These are phyloP conservation scores for Pisolithus marmoratus DNA, from an alignment of 768 basidiomycete genomes.

Conservation along the genomic window DNA sequence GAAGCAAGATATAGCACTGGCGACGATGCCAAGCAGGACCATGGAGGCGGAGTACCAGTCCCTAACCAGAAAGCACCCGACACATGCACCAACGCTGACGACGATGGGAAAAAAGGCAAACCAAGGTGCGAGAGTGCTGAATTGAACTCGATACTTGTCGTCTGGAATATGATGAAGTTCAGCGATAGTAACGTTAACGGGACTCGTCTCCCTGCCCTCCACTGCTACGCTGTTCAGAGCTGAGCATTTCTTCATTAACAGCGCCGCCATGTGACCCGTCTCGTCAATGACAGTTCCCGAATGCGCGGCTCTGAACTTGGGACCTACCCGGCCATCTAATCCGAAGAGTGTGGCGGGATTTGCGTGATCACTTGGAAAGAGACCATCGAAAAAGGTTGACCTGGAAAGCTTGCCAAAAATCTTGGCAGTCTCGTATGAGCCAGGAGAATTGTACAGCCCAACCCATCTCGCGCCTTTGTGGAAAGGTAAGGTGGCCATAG, in stretches of 20 bases:
- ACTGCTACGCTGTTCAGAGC: background rate
- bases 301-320: no score
- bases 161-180: constrained; percentile 7
- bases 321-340: constrained; percentile 16
- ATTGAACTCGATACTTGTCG: background rate
- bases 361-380: constrained; percentile 12
- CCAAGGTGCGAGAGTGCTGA: constrained; percentile 3
- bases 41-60: no score
- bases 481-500: background rate
- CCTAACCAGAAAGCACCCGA: constrained; percentile 16
- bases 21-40: no score
- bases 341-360: constrained; percentile 18
- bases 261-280: no score
- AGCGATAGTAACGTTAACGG: constrained; percentile 14
- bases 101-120: constrained; percentile 18
- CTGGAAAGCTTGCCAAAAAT: constrained; percentile 15
- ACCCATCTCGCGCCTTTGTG: background rate
- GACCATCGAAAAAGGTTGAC: constrained; percentile 13
- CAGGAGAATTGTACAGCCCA: constrained; percentile 8
- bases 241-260: no score
- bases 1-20: no score
- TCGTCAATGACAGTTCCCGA: no score
- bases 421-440: constrained; percentile 18
- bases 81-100: constrained; percentile 17
- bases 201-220: constrained; percentile 11